Evolutionary conservation across 441 rosid genomes (phyloP).

Genomic region (Pelargonium hybrid): DNA sequence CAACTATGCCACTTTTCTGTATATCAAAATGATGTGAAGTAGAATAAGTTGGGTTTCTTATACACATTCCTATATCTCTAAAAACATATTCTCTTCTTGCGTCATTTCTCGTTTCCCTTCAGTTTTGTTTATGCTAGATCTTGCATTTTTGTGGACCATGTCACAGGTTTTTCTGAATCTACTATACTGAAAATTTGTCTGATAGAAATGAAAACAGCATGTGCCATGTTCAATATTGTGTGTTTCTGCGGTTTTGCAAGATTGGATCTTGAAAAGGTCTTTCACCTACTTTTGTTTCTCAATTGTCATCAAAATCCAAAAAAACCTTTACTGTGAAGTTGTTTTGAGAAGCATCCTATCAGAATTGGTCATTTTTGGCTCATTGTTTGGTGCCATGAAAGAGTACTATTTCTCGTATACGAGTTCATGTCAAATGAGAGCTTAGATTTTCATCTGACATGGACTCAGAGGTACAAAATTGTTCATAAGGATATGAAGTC

Average conservation of each 20-base stretch:
- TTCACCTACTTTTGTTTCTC: neutral
- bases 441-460: slow-evolving; percentile 27
- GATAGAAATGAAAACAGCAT: too few species aligned
- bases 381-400: slow-evolving; percentile 36
- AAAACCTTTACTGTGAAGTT: neutral
- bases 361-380: neutral
- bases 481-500: slow-evolving; percentile 31
- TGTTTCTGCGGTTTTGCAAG: neutral
- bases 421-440: slow-evolving; percentile 42
- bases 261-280: neutral
- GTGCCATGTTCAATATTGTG: neutral
- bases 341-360: neutral
- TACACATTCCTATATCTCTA: neutral
- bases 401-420: slow-evolving; percentile 27
- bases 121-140: too few species aligned
- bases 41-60: too few species aligned
- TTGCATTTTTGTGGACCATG: too few species aligned
- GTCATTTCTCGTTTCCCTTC: too few species aligned
- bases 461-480: slow-evolving; percentile 25
- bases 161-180: too few species aligned
- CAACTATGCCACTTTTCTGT: neutral
- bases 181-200: too few species aligned
- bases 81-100: neutral
- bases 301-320: too few species aligned
- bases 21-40: neutral